Conservation (phyloP, 2,329 filamentous ascomycete species). For the Cordyceps sp. region DNA sequence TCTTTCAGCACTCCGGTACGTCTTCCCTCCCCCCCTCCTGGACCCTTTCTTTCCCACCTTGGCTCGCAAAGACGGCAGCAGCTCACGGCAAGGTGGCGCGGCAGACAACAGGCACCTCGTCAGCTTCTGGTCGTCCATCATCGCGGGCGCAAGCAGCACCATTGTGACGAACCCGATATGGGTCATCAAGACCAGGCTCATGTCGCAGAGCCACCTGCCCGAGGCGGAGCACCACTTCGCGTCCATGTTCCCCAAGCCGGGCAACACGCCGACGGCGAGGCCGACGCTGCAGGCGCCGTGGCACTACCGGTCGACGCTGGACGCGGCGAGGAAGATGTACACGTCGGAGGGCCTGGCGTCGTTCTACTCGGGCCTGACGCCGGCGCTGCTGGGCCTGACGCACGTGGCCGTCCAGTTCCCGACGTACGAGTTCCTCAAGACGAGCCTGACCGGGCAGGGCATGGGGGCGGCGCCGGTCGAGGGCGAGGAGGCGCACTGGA, state of each 20-base stretch:
- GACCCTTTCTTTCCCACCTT: background rate
- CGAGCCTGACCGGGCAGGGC: slow-evolving; percentile 71
- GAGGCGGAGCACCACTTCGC: slow-evolving; percentile 27
- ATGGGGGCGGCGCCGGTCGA: slow-evolving; percentile 50
- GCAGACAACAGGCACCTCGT: slow-evolving; percentile 60
- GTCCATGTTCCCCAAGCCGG: slow-evolving; percentile 28
- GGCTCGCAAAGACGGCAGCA: no score
- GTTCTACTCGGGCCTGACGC: slow-evolving; percentile 90
- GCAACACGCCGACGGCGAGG: slow-evolving; percentile 36
- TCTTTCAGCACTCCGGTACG: slow-evolving; percentile 49
- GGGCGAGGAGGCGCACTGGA: slow-evolving; percentile 45
- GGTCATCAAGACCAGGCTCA: slow-evolving; percentile 96
- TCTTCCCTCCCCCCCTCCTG: background rate
- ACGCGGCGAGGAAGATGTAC: slow-evolving; percentile 95
- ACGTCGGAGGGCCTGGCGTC: slow-evolving; percentile 70
- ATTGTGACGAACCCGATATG: slow-evolving; percentile 94
- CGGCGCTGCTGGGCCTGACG: slow-evolving; percentile 76
- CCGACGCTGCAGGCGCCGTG: slow-evolving; percentile 52
- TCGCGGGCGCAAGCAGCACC: slow-evolving; percentile 84
- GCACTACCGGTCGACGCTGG: slow-evolving; percentile 80
- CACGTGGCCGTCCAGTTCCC: slow-evolving; percentile 97
- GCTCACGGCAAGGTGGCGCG: background rate
- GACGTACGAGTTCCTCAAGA: slow-evolving; percentile 86
- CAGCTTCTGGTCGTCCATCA: slow-evolving; percentile 77
- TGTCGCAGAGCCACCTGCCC: slow-evolving; percentile 64